A percentile compares a stretch with the other conserved stretches of the same genome.
These are phyloP conservation scores for Ampelocalamus luodianensis DNA, from an alignment of 176 grass and related monocot species.

Conservation along the genomic window DNA sequence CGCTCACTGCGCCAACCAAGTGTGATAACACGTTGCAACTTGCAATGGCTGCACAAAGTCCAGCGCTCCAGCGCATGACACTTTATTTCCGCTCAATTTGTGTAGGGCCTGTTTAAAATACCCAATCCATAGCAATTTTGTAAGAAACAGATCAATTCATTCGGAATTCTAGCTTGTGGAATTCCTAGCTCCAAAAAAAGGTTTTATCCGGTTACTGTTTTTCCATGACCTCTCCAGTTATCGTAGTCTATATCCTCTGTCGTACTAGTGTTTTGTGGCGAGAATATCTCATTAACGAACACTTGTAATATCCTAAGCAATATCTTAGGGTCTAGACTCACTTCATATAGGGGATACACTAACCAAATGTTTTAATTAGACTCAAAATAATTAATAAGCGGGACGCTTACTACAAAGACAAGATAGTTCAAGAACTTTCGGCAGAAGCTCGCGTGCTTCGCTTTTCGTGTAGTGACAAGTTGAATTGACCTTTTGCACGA, in stretches of 20 bases:
- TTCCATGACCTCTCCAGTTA: not conserved
- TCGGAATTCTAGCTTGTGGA: no score
- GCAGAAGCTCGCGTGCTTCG: not conserved
- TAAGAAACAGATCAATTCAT: no score
- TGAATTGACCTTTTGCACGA: not conserved
- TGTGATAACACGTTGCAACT: no score
- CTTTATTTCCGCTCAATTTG: no score
- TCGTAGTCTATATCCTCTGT: no score
- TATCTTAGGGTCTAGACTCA: not conserved
- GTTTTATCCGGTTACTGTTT: not conserved
- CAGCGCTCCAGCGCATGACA: no score
- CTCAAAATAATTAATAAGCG: not conserved
- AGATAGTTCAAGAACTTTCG: constrained; percentile 20
- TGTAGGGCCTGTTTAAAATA: no score
- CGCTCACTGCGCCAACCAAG: no score
- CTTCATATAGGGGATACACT: not conserved
- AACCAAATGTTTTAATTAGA: not conserved
- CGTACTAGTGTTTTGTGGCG: not conserved
- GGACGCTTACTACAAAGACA: not conserved
- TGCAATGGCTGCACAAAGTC: no score
- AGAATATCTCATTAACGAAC: not conserved
- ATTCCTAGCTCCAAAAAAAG: no score
- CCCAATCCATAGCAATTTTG: no score
- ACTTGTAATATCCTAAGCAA: not conserved
- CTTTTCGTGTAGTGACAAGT: not conserved